These are phyloP conservation scores for Jimgerdemannia lactiflua DNA, from an alignment of 192 early-diverging fungal species.

Conservation along the genomic window DNA sequence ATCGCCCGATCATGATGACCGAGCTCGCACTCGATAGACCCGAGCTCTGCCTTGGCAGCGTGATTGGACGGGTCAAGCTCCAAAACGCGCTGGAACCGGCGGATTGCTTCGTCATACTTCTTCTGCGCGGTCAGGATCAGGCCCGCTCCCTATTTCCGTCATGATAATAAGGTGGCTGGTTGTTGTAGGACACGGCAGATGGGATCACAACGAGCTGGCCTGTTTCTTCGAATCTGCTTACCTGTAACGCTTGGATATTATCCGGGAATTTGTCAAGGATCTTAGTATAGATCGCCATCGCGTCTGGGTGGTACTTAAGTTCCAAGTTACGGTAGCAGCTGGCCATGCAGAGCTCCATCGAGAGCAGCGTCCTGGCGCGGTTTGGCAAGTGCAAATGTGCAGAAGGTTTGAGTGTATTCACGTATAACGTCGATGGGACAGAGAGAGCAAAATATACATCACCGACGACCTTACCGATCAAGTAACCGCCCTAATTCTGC, in stretches of 20 bases:
- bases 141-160: slow-evolving; percentile 43
- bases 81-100: slow-evolving; percentile 53
- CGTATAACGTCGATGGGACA: neutral
- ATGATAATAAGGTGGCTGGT: neutral
- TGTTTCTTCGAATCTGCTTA: slow-evolving; percentile 7
- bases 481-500: slow-evolving; percentile 25
- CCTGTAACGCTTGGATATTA: slow-evolving; percentile 42
- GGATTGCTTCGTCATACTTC: slow-evolving; percentile 51
- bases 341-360: slow-evolving; percentile 58
- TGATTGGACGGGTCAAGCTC: slow-evolving; percentile 39
- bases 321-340: slow-evolving; percentile 58
- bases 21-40: slow-evolving; percentile 54
- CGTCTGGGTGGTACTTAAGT: slow-evolving; percentile 48
- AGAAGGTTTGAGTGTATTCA: no score
- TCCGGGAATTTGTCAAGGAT: slow-evolving; percentile 42
- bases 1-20: slow-evolving; percentile 53
- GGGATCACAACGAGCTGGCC: neutral
- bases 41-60: slow-evolving; percentile 65
- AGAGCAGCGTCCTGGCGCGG: slow-evolving; percentile 35
- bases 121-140: slow-evolving; percentile 48
- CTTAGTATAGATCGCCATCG: slow-evolving; percentile 50
- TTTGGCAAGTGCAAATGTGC: neutral
- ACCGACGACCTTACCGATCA: slow-evolving; percentile 24
- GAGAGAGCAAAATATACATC: neutral
- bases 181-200: neutral